phyloP scores from a whole-genome alignment of 164 flowering plant species.

The Malania oleifera region DNA sequence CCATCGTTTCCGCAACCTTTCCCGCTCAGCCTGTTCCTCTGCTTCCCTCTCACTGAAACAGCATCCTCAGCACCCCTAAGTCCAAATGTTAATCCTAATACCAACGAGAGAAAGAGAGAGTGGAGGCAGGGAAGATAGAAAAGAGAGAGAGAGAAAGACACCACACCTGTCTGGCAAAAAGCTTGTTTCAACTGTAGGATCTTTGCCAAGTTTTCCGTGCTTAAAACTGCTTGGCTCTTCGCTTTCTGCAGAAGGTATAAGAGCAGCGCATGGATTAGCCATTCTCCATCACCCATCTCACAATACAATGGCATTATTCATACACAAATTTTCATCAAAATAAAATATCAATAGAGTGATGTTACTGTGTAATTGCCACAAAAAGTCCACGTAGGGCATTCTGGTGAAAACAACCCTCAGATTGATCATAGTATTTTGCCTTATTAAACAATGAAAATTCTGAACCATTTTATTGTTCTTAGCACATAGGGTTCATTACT shows the following conservation, averaged over 20 bases:
- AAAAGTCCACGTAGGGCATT: no score
- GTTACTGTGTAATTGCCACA: no score
- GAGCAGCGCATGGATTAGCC: neutral
- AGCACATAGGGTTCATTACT: no score
- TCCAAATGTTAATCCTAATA: constrained; percentile 28
- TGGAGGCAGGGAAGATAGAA: constrained; percentile 2
- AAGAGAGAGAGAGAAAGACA: constrained; percentile 18
- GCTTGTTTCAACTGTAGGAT: constrained; percentile 95
- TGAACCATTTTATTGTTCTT: no score
- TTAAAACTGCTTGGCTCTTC: constrained; percentile 33
- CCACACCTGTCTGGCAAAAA: constrained; percentile 93
- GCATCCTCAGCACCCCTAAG: constrained; percentile 52
- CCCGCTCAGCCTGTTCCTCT: constrained; percentile 98
- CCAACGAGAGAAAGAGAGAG: constrained; percentile 2
- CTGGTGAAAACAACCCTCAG: no score
- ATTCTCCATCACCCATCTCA: neutral
- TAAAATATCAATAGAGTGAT: no score
- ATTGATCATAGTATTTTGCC: no score
- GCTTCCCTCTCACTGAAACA: constrained; percentile 97
- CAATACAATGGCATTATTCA: neutral
- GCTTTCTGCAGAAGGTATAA: constrained; percentile 30
- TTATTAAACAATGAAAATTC: no score
- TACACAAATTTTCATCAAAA: no score
- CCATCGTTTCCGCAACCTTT: constrained; percentile 85
- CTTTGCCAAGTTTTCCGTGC: constrained; percentile 75